Evolutionary conservation across 768 basidiomycete species (phyloP), one percentile per base, ranked within the genome.

Genomic region (Termitomyces sp.): DNA sequence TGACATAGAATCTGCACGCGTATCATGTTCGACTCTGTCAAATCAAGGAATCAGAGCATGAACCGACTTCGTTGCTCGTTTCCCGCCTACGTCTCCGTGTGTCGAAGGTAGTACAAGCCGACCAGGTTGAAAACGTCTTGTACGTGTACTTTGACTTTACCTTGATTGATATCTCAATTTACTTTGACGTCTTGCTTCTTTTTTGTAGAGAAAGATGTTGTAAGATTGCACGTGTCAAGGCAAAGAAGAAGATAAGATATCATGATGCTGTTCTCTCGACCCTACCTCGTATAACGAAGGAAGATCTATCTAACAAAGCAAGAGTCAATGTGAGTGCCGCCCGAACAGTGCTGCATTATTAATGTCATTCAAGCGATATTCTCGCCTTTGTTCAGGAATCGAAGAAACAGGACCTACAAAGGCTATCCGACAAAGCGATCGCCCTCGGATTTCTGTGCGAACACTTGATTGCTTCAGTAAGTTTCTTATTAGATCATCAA

Each of bases 361-460:
- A n/a, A n/a, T n/a, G n/a, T n/a, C n/a, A n/a, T 10, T 29, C 6
- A 46, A 43, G n/a, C 27, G 20, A 9, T 12, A 15, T 36, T 13
- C 3, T 29, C 6, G 6, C 40, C 23, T 39, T 57, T 43, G 58
- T 50, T 43, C 20, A 62, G 58, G 58, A 57, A 46, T 50, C 41
- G 38, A 58, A 47, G 41, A 55, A 51, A 49, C 25, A 49, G 27
- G 48, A 56, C 20, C 48, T 67, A 22, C 66, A 70, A 42, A 48
- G 43, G 29, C 36, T 63, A 12, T 57, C 67, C 6, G 58, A 68
- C 42, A 60, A 56, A 16, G 60, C 60, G 11, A 56, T 67, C 5
- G 64, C 61, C 10, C 50, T 69, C 10, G 65, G 61, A 11, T 66
- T 61, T 60, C 44, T 65, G 40, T 68, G 66, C 52, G 65, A 68